Evolutionary conservation across 257 asterid species (phyloP).

Genomic region (Solanum phureja): DNA sequence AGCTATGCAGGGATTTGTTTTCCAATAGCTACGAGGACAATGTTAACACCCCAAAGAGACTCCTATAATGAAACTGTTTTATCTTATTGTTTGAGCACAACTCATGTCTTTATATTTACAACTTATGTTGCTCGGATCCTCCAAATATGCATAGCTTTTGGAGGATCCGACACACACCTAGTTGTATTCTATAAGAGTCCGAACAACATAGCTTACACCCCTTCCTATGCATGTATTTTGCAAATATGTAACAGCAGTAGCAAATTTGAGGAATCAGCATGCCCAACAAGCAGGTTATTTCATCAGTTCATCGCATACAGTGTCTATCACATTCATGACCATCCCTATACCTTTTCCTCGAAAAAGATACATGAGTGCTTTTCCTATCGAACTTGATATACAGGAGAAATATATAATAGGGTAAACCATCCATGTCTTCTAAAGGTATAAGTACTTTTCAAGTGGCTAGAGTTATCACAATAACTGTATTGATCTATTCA

Average conservation of each 20-base stretch:
- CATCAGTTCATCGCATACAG: background rate
- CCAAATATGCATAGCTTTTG: background rate
- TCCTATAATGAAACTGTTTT: background rate
- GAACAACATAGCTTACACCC: background rate
- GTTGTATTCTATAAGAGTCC: background rate
- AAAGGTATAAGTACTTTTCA: background rate
- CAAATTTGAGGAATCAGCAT: background rate
- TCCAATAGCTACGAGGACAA: slow-evolving; percentile 18
- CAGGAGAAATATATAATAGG: background rate
- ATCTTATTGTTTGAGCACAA: background rate
- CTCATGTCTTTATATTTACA: background rate
- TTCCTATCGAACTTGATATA: background rate
- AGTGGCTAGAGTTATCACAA: background rate
- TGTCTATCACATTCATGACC: background rate
- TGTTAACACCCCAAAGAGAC: background rate
- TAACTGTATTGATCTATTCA: background rate
- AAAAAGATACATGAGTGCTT: background rate
- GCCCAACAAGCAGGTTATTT: background rate
- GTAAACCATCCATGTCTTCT: background rate
- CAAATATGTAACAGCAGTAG: background rate
- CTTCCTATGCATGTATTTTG: background rate
- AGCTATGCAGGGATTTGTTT: slow-evolving; percentile 63
- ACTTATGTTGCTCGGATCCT: background rate
- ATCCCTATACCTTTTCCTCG: background rate
- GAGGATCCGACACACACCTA: background rate